Evolutionary conservation across 1,139 yeast genomes (phyloP).

Genomic region (Blastobotrys aristatus): DNA sequence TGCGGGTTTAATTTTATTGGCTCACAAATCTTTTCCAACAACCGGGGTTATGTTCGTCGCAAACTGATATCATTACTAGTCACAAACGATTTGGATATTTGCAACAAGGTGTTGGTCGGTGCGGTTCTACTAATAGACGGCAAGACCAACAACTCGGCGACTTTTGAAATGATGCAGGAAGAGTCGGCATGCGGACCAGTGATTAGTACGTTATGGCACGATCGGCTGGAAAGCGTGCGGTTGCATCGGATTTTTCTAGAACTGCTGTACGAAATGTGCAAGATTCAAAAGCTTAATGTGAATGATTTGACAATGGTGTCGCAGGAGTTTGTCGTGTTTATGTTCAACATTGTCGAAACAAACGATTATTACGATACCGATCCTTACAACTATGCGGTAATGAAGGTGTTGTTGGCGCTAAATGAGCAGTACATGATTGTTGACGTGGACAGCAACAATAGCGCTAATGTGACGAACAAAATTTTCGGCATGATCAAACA

Average conservation of each 20-base stretch:
- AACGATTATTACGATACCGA: constrained; percentile 52
- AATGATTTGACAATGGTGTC: constrained; percentile 47
- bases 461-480: constrained; percentile 25
- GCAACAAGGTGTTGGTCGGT: constrained; percentile 40
- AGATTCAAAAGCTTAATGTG: constrained; percentile 42
- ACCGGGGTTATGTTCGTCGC: constrained; percentile 32
- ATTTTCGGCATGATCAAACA: constrained; percentile 29
- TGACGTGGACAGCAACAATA: constrained; percentile 32
- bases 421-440: constrained; percentile 82
- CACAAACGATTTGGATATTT: constrained; percentile 16
- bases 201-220: constrained; percentile 37
- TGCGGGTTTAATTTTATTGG: constrained; percentile 31
- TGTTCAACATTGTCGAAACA: constrained; percentile 48
- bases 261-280: constrained; percentile 49
- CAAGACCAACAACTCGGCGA: constrained; percentile 36
- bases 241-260: constrained; percentile 44
- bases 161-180: constrained; percentile 45
- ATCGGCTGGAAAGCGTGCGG: constrained; percentile 23
- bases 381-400: constrained; percentile 62
- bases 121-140: constrained; percentile 48
- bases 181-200: constrained; percentile 47
- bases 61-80: constrained; percentile 30
- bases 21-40: constrained; percentile 28
- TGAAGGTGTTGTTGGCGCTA: constrained; percentile 65
- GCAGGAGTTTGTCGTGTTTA: constrained; percentile 48